These are phyloP conservation scores for Ophiocordyceps camponoti-leonardi DNA, from an alignment of 2,329 filamentous ascomycete genomes.

Conservation along the genomic window DNA sequence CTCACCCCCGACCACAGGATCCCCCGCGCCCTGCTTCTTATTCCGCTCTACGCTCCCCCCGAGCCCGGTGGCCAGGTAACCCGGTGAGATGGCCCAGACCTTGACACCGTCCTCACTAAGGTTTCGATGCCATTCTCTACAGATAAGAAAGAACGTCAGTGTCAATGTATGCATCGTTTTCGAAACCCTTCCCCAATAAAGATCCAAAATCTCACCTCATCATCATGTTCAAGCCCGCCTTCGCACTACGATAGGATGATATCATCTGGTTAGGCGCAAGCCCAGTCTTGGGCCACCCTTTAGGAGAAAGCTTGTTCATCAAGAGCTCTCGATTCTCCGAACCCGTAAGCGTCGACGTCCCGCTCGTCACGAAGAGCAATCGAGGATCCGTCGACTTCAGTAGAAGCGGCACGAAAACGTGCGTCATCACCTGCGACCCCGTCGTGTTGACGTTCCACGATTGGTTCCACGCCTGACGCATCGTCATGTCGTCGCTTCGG, in stretches of 20 bases:
- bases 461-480: conserved; percentile 12
- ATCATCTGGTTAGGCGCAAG: conserved; percentile 12
- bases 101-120: conserved; percentile 31
- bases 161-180: too few relatives aligned
- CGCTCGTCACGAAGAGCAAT: conserved; percentile 29
- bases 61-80: conserved; percentile 28
- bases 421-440: conserved; percentile 23
- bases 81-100: conserved; percentile 29
- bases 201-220: background rate
- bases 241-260: conserved; percentile 2
- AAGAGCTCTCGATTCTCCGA: conserved; percentile 6
- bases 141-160: background rate
- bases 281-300: conserved; percentile 34
- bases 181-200: too few relatives aligned
- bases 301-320: conserved; percentile 6
- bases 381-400: conserved; percentile 21
- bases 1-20: conserved; percentile 18
- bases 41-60: conserved; percentile 14
- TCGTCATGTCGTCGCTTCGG: conserved; percentile 1
- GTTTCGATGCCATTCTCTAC: conserved; percentile 18
- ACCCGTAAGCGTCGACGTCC: conserved; percentile 20
- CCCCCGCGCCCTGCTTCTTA: conserved; percentile 15
- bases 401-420: conserved; percentile 24
- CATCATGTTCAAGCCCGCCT: conserved; percentile 13
- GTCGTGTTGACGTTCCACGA: conserved; percentile 33